Base-by-base conservation (phyloP, 1,284 basidiomycete genomes). In the Ganoderma boninense region DNA sequence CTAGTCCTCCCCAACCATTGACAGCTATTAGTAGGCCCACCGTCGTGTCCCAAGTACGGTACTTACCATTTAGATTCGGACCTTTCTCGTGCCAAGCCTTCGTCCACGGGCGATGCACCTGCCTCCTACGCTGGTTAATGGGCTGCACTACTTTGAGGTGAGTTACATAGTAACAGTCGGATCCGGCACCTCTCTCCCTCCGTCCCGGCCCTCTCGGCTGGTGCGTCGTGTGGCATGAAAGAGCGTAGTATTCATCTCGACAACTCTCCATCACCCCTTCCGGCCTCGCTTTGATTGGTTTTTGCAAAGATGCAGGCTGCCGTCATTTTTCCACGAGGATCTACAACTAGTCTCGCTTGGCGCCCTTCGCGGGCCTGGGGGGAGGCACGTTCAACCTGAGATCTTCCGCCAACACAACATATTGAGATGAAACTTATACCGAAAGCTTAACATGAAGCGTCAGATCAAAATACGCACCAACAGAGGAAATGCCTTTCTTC, bases 311-410 rank as follows among this genome's bases (percentile, higher is more conserved):
- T 38, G 7, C 6, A 38, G 38, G 3, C 38, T 38, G 49, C 23
- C 52, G 13, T 16, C 5, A 49, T 40, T 66, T 66, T 69, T 16
- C 61, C 68, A 69, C 68, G 60, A 23, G 42, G 68, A 69, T 69
- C 68, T 69, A 61, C 68, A 69, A 60, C 61, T 66, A 59, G 40
- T 16, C 29, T 26, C 68, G 42, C 23, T 18, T 49, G n/a, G 18
- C 38, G 23, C 49, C 64, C 8, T 57, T 32, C 52, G 13, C 52
- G 26, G 26, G n/a, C 64, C 64, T 65, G 52, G 57, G 6, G 40
- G 35, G 54, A 40, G 26, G 26, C 16, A 65, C 38, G 20, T 65
- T 18, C 46, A 42, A 29, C 20, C 44, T 54, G 62, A 29, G 42
- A 29, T 18, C 32, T 23, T 40, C 52, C 38, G 54, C 38, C n/a